These are phyloP conservation scores for Cordyceps fumosorosea DNA, from an alignment of 2,329 filamentous ascomycete genomes.

Conservation along the genomic window DNA sequence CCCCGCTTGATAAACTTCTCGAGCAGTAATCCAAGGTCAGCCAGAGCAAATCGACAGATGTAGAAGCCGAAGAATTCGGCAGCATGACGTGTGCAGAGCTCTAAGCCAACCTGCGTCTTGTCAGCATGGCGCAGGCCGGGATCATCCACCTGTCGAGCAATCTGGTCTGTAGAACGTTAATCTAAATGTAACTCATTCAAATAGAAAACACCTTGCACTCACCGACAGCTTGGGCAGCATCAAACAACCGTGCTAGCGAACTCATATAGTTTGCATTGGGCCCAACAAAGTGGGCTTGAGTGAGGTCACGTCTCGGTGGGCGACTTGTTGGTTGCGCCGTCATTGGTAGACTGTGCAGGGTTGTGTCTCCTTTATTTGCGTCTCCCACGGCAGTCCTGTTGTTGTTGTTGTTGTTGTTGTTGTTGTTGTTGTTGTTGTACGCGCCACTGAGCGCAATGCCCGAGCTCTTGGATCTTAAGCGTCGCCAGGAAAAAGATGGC, in stretches of 20 bases:
- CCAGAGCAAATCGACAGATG: slow-evolving; percentile 87
- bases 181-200: neutral
- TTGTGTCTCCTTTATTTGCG: slow-evolving; percentile 30
- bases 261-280: slow-evolving; percentile 89
- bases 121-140: slow-evolving; percentile 86
- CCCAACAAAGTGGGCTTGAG: slow-evolving; percentile 65
- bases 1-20: slow-evolving; percentile 97
- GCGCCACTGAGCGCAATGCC: slow-evolving; percentile 50
- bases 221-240: slow-evolving; percentile 90
- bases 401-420: too few relatives aligned
- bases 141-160: slow-evolving; percentile 92
- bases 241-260: slow-evolving; percentile 81
- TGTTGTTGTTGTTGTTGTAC: slow-evolving; percentile 35
- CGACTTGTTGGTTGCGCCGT: slow-evolving; percentile 57
- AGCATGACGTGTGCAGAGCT: slow-evolving; percentile 86
- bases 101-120: slow-evolving; percentile 89
- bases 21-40: slow-evolving; percentile 74
- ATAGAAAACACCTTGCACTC: slow-evolving; percentile 29
- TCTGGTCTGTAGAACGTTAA: slow-evolving; percentile 60
- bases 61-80: slow-evolving; percentile 98
- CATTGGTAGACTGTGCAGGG: slow-evolving; percentile 71
- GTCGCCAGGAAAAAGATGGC: slow-evolving; percentile 71
- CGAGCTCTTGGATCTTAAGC: slow-evolving; percentile 84
- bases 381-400: slow-evolving; percentile 20
- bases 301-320: slow-evolving; percentile 65